phyloP scores from a whole-genome alignment of 768 basidiomycete species.

The Dioszegia hungarica region DNA sequence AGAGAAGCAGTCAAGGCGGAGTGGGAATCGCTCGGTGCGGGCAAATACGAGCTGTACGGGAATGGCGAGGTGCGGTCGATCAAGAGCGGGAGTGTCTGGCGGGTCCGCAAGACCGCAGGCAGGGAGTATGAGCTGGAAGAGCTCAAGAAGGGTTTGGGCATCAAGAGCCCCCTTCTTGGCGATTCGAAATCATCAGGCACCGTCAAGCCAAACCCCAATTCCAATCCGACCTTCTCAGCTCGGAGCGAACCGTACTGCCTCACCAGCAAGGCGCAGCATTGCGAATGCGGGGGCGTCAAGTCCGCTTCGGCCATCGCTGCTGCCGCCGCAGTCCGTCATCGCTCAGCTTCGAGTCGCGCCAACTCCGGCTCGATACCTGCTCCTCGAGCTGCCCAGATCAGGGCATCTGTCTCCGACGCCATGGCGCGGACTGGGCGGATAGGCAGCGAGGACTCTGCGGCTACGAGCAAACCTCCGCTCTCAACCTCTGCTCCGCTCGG shows the following conservation, averaged over 20 bases:
- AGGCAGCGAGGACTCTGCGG: slow-evolving; percentile 19
- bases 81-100: slow-evolving; percentile 33
- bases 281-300: slow-evolving; percentile 43
- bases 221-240: too few species aligned
- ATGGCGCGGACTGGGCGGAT: slow-evolving; percentile 9
- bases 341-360: not conserved
- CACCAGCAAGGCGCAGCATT: slow-evolving; percentile 33
- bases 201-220: too few species aligned
- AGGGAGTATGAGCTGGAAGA: slow-evolving; percentile 43
- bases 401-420: not conserved
- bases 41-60: slow-evolving; percentile 35
- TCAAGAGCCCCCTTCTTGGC: not conserved
- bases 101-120: slow-evolving; percentile 16
- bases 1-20: slow-evolving; percentile 16
- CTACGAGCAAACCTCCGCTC: slow-evolving; percentile 7
- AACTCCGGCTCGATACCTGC: not conserved
- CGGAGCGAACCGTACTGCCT: slow-evolving; percentile 17
- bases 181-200: not conserved
- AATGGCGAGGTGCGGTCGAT: slow-evolving; percentile 39
- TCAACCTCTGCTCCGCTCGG: slow-evolving; percentile 15
- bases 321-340: not conserved
- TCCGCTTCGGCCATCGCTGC: not conserved
- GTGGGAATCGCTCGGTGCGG: slow-evolving; percentile 46
- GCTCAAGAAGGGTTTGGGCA: not conserved
- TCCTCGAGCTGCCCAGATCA: not conserved